phyloP scores from a whole-genome alignment of 306 rosid genomes.

The Canavalia gladiata region DNA sequence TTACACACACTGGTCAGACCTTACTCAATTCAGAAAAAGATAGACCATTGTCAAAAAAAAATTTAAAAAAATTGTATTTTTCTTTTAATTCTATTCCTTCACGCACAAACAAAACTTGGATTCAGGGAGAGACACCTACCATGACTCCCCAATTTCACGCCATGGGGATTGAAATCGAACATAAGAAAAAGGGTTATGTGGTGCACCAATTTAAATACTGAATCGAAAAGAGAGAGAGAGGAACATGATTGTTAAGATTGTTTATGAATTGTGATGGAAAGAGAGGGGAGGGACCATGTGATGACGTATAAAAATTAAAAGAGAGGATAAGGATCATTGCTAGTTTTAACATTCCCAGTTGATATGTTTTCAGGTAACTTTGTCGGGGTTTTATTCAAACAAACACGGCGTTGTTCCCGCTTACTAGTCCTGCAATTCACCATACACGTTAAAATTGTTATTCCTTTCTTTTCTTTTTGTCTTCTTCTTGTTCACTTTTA shows the following conservation, averaged over 20 bases:
- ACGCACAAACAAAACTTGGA: constrained; percentile 55
- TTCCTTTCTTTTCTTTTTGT: constrained; percentile 13
- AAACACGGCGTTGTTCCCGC: constrained; percentile 56
- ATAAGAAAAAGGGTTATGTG: constrained; percentile 35
- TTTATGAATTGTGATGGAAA: background rate
- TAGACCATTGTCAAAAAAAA: background rate
- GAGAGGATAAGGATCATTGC: background rate
- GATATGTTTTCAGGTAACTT: constrained; percentile 10
- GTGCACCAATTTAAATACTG: background rate
- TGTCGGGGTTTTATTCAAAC: constrained; percentile 41
- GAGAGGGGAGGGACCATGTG: constrained; percentile 25
- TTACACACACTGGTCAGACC: constrained; percentile 20
- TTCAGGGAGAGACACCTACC: constrained; percentile 31
- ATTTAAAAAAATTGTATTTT: background rate
- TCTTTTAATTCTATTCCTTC: constrained; percentile 41
- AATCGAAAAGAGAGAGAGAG: constrained; percentile 33
- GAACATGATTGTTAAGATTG: constrained; percentile 13
- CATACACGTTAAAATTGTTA: constrained; percentile 6
- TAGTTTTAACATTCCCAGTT: constrained; percentile 10
- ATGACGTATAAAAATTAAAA: background rate
- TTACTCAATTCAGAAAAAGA: constrained; percentile 21
- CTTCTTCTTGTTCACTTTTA: background rate
- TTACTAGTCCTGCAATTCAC: constrained; percentile 39
- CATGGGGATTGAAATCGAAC: constrained; percentile 24
- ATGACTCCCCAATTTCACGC: constrained; percentile 64